Conservation (phyloP, 1,284 basidiomycete species). For the Thecaphora frezii region DNA sequence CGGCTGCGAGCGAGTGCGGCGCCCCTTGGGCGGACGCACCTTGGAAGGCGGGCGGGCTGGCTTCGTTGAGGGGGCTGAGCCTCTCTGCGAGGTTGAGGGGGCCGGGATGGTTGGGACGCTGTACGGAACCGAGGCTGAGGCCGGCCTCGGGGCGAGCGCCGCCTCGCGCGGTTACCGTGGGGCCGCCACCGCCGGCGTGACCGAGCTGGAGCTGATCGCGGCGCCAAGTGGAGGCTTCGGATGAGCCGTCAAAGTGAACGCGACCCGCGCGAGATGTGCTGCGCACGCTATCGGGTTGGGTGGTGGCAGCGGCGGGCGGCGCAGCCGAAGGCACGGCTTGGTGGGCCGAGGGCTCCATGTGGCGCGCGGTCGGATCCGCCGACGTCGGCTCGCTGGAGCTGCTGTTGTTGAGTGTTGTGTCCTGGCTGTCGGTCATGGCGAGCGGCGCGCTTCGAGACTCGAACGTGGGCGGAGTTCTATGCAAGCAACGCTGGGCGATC, state of each 20-base stretch:
- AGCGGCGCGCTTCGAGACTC: no score
- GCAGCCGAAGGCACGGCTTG: neutral
- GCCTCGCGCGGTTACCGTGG: slow-evolving; percentile 40
- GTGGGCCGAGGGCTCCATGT: neutral
- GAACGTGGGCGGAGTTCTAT: no score
- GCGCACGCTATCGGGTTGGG: neutral
- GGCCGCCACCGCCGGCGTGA: slow-evolving; percentile 22
- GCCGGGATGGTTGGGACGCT: slow-evolving; percentile 48
- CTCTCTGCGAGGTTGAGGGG: slow-evolving; percentile 46
- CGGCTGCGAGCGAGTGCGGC: slow-evolving; percentile 2
- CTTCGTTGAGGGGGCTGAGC: slow-evolving; percentile 17
- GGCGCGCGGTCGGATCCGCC: neutral
- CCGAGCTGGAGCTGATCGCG: slow-evolving; percentile 25
- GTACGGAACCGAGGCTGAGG: slow-evolving; percentile 31
- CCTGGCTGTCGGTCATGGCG: neutral
- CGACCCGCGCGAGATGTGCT: slow-evolving; percentile 12
- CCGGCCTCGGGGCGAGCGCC: slow-evolving; percentile 7
- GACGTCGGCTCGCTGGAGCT: no score
- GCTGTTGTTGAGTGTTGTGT: neutral
- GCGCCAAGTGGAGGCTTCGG: slow-evolving; percentile 23
- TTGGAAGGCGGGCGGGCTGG: slow-evolving; percentile 2
- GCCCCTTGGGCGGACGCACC: neutral
- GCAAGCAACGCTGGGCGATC: no score
- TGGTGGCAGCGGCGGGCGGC: no score
- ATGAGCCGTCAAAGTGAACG: slow-evolving; percentile 36